Percentiles rank a stretch among this genome's conserved stretches.
Conservation (phyloP, 176 grass and related monocot species). For the Musa itinerans region DNA sequence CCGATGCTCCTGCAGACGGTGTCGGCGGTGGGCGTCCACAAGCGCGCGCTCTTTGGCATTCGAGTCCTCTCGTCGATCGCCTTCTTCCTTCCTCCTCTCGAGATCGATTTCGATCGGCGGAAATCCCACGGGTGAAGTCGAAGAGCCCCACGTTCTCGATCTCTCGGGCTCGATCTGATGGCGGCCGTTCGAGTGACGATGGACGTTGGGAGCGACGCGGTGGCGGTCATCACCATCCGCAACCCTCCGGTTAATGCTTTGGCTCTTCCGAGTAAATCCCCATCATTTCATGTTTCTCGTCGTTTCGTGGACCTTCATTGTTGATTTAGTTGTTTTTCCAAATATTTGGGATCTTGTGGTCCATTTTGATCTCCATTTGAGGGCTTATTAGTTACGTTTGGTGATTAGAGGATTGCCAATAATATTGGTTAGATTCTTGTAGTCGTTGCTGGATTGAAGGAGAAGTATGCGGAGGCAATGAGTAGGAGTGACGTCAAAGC, state of each 20-base stretch:
- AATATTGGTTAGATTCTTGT: neutral
- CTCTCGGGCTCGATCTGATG: slow-evolving; percentile 20
- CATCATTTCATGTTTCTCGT: neutral
- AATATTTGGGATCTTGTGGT: too few relatives aligned
- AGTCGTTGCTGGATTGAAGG: slow-evolving; percentile 77
- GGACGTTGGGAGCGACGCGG: slow-evolving; percentile 72
- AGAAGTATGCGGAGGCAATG: slow-evolving; percentile 64
- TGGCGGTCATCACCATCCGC: slow-evolving; percentile 77
- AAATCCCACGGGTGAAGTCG: too few relatives aligned
- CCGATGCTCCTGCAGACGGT: too few relatives aligned
- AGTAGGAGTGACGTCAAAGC: slow-evolving; percentile 71
- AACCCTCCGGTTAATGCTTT: slow-evolving; percentile 91
- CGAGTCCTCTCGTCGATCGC: too few relatives aligned
- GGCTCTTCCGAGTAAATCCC: slow-evolving; percentile 44
- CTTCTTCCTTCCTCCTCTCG: too few relatives aligned
- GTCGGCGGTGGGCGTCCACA: too few relatives aligned
- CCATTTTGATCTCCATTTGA: slow-evolving; percentile 1
- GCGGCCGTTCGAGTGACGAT: slow-evolving; percentile 62
- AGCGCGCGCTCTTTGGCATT: too few relatives aligned
- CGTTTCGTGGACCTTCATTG: neutral
- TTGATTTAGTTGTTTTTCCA: neutral
- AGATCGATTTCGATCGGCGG: too few relatives aligned
- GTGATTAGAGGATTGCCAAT: neutral
- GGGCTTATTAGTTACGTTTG: neutral
- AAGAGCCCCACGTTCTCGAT: neutral